phyloP scores from a whole-genome alignment of 2,329 filamentous ascomycete genomes.

The Botrytis sinoallii region DNA sequence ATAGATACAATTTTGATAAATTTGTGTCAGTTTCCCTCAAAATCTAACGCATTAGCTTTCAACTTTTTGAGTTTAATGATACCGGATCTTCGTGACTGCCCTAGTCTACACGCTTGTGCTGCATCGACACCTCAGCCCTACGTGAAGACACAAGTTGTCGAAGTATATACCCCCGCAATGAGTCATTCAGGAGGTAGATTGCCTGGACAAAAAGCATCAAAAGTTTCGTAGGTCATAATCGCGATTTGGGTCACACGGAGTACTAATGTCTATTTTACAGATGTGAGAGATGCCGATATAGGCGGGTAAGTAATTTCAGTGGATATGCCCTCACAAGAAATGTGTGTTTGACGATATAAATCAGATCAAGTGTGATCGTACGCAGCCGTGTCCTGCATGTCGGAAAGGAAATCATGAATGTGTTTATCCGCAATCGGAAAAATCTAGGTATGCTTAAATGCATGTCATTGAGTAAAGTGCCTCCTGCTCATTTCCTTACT shows the following conservation, averaged over 20 bases:
- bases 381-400: constrained; percentile 50
- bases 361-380: constrained; percentile 52
- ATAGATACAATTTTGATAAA: neutral
- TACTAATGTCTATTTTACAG: constrained; percentile 29
- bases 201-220: constrained; percentile 3
- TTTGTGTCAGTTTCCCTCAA: neutral
- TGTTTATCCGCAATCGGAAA: constrained; percentile 43
- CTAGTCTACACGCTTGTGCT: neutral
- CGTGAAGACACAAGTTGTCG: neutral
- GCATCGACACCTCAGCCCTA: neutral
- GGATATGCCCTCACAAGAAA: neutral
- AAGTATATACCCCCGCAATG: neutral
- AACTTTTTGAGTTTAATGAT: neutral
- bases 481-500: neutral
- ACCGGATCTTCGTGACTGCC: neutral
- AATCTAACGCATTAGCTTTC: neutral
- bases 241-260: neutral
- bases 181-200: neutral
- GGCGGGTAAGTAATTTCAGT: constrained; percentile 39
- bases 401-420: constrained; percentile 43
- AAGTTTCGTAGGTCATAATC: constrained; percentile 13
- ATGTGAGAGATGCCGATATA: constrained; percentile 45
- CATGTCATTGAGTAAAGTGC: neutral
- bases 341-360: neutral
- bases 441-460: constrained; percentile 39